Conservation (phyloP, 148 eudicot species). For the Chenopodium formosanum region DNA sequence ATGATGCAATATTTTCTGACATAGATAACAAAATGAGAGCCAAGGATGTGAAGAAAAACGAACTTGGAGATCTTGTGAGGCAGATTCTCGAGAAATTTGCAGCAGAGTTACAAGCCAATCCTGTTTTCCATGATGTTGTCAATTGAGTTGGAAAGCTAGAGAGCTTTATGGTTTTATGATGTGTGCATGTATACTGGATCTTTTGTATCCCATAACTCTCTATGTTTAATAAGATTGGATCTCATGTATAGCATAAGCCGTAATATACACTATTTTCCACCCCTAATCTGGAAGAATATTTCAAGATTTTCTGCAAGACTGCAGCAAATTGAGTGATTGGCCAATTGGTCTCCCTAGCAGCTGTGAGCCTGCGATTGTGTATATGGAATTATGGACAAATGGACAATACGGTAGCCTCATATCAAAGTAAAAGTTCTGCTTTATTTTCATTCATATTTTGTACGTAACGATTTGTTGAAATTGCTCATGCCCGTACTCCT, state of each 20-base stretch:
- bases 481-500: no score
- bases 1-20: constrained; percentile 43
- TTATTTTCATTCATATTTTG: no score
- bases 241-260: not conserved
- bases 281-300: not conserved
- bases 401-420: no score
- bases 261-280: not conserved
- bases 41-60: constrained; percentile 30
- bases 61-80: constrained; percentile 35
- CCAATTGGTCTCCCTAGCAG: not conserved
- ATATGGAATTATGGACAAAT: not conserved
- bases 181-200: constrained; percentile 2
- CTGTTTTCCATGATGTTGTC: constrained; percentile 38
- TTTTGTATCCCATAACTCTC: not conserved
- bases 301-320: constrained; percentile 6
- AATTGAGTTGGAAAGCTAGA: constrained; percentile 11
- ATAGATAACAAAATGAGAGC: constrained; percentile 26
- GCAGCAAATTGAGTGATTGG: constrained; percentile 2
- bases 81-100: constrained; percentile 48
- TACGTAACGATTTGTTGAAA: no score
- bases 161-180: not conserved
- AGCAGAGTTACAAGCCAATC: constrained; percentile 48
- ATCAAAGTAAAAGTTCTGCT: no score
- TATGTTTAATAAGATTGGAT: not conserved
- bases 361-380: not conserved